Evolutionary conservation across 106 monocot species (phyloP).

Genomic region (Dioscorea alata): DNA sequence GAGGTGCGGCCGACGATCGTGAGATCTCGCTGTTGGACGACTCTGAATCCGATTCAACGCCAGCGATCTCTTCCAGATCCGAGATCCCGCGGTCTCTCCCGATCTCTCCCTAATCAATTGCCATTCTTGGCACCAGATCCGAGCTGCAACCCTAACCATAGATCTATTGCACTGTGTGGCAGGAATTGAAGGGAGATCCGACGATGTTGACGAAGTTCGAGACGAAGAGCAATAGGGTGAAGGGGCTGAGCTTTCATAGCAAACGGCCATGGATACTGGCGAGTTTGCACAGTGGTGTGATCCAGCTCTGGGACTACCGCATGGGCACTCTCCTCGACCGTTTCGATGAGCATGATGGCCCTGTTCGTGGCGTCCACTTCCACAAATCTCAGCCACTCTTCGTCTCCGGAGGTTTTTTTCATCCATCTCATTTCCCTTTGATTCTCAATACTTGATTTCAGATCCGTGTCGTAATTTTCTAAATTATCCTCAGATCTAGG

Average conservation of each 20-base stretch:
- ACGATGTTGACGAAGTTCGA: conserved; percentile 74
- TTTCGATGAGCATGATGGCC: conserved; percentile 90
- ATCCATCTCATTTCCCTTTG: no score
- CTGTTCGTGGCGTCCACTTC: conserved; percentile 80
- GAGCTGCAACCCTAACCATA: no score
- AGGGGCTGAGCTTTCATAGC: conserved; percentile 82
- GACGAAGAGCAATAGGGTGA: conserved; percentile 93
- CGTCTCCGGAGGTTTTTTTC: conserved; percentile 67
- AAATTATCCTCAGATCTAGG: no score
- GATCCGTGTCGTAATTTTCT: no score
- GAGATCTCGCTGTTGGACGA: no score
- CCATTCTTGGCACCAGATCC: no score
- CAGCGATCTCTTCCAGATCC: no score
- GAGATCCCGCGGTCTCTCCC: no score
- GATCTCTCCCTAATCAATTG: no score
- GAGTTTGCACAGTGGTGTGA: conserved; percentile 84
- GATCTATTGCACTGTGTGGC: neutral
- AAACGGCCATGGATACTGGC: conserved; percentile 91
- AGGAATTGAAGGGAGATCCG: neutral
- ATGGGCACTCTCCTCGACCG: conserved; percentile 91
- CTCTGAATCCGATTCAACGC: no score
- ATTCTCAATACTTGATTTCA: no score
- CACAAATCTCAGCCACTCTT: conserved; percentile 86
- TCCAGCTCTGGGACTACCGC: conserved; percentile 91
- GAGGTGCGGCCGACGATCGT: no score